Evolutionary conservation across 257 asterid species (phyloP).

Genomic region (Marsdenia floribunda): DNA sequence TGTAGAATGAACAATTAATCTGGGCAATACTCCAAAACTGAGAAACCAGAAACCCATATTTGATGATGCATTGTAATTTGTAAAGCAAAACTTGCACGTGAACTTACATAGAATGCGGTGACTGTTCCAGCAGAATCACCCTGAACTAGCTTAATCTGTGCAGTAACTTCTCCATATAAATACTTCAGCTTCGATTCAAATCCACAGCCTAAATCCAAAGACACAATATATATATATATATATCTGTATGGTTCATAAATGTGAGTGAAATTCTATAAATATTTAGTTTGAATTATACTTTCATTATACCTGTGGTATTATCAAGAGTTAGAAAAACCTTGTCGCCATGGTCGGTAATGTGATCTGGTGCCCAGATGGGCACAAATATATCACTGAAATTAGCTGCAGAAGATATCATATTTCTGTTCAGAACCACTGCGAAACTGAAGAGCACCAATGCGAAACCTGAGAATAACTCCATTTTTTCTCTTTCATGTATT

Average conservation of each 20-base stretch:
- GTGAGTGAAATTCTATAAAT: too few relatives aligned
- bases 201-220: conserved; percentile 42
- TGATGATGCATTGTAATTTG: too few relatives aligned
- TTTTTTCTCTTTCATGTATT: conserved; percentile 7
- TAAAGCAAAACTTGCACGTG: too few relatives aligned
- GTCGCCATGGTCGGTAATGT: conserved; percentile 31
- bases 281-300: too few relatives aligned
- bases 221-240: too few relatives aligned
- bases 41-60: too few relatives aligned
- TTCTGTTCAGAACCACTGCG: conserved; percentile 18
- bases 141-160: conserved; percentile 41
- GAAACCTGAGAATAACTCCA: neutral
- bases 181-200: conserved; percentile 52
- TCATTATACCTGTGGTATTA: conserved; percentile 28
- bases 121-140: conserved; percentile 66
- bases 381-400: conserved; percentile 35
- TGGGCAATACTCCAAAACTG: too few relatives aligned
- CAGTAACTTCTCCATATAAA: conserved; percentile 47
- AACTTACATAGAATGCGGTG: conserved; percentile 48
- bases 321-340: conserved; percentile 37
- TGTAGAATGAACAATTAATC: too few relatives aligned
- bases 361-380: conserved; percentile 50
- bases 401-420: conserved; percentile 14
- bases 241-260: too few relatives aligned
- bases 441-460: neutral